Base-by-base conservation (phyloP, 2,329 filamentous ascomycete genomes). In the Tolypocladium capitatum region DNA sequence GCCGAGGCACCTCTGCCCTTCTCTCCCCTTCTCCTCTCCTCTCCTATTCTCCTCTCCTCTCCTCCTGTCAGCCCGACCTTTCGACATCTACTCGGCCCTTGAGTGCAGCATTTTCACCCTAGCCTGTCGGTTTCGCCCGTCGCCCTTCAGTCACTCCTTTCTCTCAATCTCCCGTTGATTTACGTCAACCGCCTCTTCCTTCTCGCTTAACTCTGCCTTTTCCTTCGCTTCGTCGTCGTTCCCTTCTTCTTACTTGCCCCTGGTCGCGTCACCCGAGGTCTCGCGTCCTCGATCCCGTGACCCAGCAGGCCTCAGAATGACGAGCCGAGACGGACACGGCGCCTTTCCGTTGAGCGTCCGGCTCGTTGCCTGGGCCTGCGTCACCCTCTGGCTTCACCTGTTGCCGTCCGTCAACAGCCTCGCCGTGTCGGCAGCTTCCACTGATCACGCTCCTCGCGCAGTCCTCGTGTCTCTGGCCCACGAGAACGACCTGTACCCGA, bases 401-500 rank as follows among this genome's bases (percentile, higher is more conserved):
- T 40, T 53, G 46, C 46, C 55, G 46, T 48, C 55, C 42, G 50
- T 52, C 16, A 48, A 50, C 46, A 51, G 56, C 21, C 49, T 53
- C 21, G 51, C 46, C 41, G 50, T 49, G 30, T 44, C 53, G 31
- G 45, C 52, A 9, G 41, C 41, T 45, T 36, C 49, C 31, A 18
- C 50, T 49, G 61, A 60, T 56, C 51, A 45, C 11, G 46, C 55
- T 33, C 56, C 58, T 33, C 57, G 58, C 43, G 64, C 63, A 49
- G 62, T 61, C 21, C 51, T 66, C 43, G 58, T 66, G 9, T 56
- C 62, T 11, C 50, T 66, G 10, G 57, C 58, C 20, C 46, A 61
- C 41, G 61, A 66, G 42, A 30, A 55, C 28, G 64, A 66, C 43
- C 54, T 65, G 21, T 46, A 55, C 13, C 55, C 55, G 32, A 52